These are phyloP conservation scores for Aspergillus neotritici DNA, from an alignment of 2,329 filamentous ascomycete genomes.

Conservation along the genomic window DNA sequence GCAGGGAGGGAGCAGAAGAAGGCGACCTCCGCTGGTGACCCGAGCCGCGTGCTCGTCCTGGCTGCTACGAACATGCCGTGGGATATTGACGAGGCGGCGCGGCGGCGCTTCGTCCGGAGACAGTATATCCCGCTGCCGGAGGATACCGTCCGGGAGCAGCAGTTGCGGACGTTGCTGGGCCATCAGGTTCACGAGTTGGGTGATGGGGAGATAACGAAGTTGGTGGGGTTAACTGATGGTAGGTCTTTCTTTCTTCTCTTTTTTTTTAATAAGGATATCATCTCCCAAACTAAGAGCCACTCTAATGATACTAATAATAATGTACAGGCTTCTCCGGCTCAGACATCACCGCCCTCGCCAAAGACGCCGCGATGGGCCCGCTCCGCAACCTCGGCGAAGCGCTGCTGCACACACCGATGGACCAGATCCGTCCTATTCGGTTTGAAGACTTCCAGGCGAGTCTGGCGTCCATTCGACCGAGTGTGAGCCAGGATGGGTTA, in stretches of 20 bases:
- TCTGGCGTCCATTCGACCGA: constrained; percentile 77
- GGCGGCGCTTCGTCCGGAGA: constrained; percentile 80
- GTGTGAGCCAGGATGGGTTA: constrained; percentile 77
- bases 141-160: constrained; percentile 68
- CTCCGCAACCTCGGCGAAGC: constrained; percentile 84
- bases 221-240: constrained; percentile 85
- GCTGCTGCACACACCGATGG: constrained; percentile 83
- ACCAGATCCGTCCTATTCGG: constrained; percentile 83
- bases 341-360: constrained; percentile 92
- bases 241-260: constrained; percentile 12
- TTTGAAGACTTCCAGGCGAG: constrained; percentile 80
- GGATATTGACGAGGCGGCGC: constrained; percentile 94
- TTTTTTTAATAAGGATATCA: not conserved
- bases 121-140: constrained; percentile 97
- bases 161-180: constrained; percentile 71
- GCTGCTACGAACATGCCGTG: constrained; percentile 95
- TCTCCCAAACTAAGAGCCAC: too few species aligned
- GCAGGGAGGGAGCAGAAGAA: constrained; percentile 65
- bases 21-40: constrained; percentile 67
- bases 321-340: constrained; percentile 88
- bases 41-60: constrained; percentile 82
- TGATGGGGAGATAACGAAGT: constrained; percentile 62
- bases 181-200: constrained; percentile 80
- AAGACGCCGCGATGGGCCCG: constrained; percentile 97
- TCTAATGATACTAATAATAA: constrained; percentile 6